Evolutionary conservation across 2,329 filamentous ascomycete genomes (phyloP), one percentile per base, ranked within the genome.

Genomic region (Trichoderma sp.): DNA sequence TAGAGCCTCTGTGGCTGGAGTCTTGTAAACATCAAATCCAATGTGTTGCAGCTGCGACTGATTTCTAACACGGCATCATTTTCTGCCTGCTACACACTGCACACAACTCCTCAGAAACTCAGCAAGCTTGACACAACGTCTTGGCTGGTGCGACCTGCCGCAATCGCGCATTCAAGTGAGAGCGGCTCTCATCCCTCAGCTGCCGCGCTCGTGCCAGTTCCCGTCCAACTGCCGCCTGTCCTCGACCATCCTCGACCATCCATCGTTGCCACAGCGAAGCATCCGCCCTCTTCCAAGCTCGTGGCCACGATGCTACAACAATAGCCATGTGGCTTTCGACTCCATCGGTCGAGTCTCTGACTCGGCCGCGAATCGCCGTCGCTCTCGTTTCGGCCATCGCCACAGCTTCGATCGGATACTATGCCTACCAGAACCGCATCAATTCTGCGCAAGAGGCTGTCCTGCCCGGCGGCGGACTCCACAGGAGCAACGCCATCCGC

Each of bases 401-500:
- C 2, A 87, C 88, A 57, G 85, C 84, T 12, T 89, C 87, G 63
- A 81, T 87, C 69, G 85, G 86, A 71, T 92, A 89, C 77, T 86
- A 88, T 71, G 81, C 89, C 75, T 92, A 90, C 78, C 77, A 78
- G 76, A 80, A 79, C 58, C 76, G 76, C 74, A 70, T 70, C 76
- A 76, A 20, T 72, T 74, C 66, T 72, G 73, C 74, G 74, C 62
- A 75, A 73, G 77, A 53, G 12, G 23, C 50, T 50, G 17, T 61
- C 63, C 71, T 75, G 55, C 77, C 75, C 11, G 80, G 79, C n/a
- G 74, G 78, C 36, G 79, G 80, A 15, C 81, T 93, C 34, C 91
- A 88, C 75, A 85, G 91, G 73, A 91, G 90, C 77, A 93, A 92
- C 79, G 91, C 91, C 12, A 78, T 93, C 47, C 89, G 90, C 73